Conservation (phyloP, 345 rosid species). For the Rhodamnia argentea region DNA sequence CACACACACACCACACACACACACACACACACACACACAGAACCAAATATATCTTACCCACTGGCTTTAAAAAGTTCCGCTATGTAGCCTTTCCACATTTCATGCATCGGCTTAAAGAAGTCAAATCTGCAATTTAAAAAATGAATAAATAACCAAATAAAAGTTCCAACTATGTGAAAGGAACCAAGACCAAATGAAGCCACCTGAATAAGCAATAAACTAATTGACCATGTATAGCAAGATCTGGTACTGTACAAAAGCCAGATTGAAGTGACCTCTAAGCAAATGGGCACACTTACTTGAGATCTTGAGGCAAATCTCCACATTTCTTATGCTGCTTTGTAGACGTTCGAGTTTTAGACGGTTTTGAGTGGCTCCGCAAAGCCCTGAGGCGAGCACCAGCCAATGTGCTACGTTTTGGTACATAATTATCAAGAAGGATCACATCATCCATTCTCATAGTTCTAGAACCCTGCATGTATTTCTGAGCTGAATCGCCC, state of each 20-base stretch:
- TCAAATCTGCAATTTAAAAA: slow-evolving; percentile 19
- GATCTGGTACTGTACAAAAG: neutral
- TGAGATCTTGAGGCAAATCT: slow-evolving; percentile 36
- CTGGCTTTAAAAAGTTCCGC: slow-evolving; percentile 12
- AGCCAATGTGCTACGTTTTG: slow-evolving; percentile 27
- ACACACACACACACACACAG: neutral
- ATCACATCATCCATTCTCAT: slow-evolving; percentile 58
- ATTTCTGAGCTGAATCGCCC: slow-evolving; percentile 79
- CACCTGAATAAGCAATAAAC: neutral
- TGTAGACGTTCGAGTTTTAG: slow-evolving; percentile 68
- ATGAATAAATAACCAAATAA: neutral
- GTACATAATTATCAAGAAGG: slow-evolving; percentile 72
- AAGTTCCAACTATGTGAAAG: neutral
- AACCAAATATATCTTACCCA: slow-evolving; percentile 11
- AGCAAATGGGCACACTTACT: slow-evolving; percentile 3
- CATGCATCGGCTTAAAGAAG: slow-evolving; percentile 30
- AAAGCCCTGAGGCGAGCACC: slow-evolving; percentile 30
- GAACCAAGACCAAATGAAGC: neutral
- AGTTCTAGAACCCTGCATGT: slow-evolving; percentile 59
- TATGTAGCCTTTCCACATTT: slow-evolving; percentile 37
- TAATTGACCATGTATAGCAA: neutral
- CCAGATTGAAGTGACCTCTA: neutral
- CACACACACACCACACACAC: no score
- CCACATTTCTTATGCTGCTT: slow-evolving; percentile 65
- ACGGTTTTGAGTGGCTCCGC: slow-evolving; percentile 56